Evolutionary conservation across 2,329 filamentous ascomycete species (phyloP).

Genomic region (Diplodia sapinea): DNA sequence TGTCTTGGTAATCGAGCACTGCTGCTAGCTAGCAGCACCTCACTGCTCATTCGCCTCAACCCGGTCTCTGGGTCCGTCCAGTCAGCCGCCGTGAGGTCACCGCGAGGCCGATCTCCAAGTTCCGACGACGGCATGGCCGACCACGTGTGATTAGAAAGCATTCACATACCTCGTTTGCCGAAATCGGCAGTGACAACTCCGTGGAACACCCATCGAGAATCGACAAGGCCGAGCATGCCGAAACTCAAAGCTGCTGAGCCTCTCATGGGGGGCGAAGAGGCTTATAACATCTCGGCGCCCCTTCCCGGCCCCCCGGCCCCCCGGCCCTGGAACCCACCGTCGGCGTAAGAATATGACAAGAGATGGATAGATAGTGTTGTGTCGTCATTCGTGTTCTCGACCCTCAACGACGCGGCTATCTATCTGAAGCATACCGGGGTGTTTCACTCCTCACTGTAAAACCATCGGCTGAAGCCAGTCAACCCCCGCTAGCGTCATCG

Average conservation of each 20-base stretch:
- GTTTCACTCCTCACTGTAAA: conserved; percentile 19
- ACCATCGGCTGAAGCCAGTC: conserved; percentile 9
- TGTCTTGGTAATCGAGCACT: background rate
- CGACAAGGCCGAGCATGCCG: no score
- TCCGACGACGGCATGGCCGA: background rate
- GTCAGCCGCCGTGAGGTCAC: background rate
- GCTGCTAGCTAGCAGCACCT: background rate
- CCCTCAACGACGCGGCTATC: background rate
- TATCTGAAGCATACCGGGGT: conserved; percentile 16
- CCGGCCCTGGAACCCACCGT: no score
- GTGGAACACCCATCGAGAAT: no score
- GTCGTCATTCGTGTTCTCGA: conserved; percentile 11
- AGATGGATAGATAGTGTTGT: background rate
- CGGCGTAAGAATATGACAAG: no score
- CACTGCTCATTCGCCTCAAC: background rate
- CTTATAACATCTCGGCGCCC: no score
- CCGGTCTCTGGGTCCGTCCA: no score
- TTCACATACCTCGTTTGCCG: background rate
- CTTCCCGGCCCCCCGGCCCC: no score
- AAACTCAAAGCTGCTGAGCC: no score
- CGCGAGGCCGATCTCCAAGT: conserved; percentile 1
- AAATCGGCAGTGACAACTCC: background rate
- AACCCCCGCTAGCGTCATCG: conserved; percentile 3
- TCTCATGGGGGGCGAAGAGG: no score
- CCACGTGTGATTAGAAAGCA: conserved; percentile 20